Conservation (phyloP, 1,139 yeast genomes). For the Saccharomycopsis hybrid region DNA sequence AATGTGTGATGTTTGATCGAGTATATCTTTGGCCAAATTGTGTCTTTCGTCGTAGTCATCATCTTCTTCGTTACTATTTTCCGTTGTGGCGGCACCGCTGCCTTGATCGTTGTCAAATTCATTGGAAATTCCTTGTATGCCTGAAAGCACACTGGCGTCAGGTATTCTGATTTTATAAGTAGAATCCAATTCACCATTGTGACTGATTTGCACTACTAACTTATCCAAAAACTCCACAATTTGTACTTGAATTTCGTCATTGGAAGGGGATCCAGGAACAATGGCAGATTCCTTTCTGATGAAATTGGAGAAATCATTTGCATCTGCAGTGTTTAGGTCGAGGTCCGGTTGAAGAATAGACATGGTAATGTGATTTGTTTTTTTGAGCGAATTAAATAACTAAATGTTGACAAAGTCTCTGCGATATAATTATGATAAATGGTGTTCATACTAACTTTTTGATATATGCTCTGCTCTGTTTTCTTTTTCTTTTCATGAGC, state of each 20-base stretch:
- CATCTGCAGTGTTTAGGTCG: not conserved
- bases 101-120: not conserved
- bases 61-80: slow-evolving; percentile 8
- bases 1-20: slow-evolving; percentile 27
- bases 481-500: no score
- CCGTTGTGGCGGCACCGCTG: not conserved
- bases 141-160: slow-evolving; percentile 24
- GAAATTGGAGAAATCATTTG: not conserved
- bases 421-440: no score
- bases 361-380: not conserved
- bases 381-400: no score
- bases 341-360: not conserved
- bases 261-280: not conserved
- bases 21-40: slow-evolving; percentile 23
- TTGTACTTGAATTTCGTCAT: slow-evolving; percentile 6
- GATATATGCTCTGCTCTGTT: no score
- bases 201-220: slow-evolving; percentile 29
- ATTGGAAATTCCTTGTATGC: not conserved
- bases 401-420: no score
- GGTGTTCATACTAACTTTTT: no score
- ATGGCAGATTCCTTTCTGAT: not conserved
- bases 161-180: slow-evolving; percentile 31
- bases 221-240: slow-evolving; percentile 26
- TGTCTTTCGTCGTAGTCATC: slow-evolving; percentile 23
- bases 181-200: slow-evolving; percentile 37